Evolutionary conservation across 1,284 basidiomycete species (phyloP), one percentile per base, ranked within the genome.

Genomic region (Moesziomyces parantarcticus): DNA sequence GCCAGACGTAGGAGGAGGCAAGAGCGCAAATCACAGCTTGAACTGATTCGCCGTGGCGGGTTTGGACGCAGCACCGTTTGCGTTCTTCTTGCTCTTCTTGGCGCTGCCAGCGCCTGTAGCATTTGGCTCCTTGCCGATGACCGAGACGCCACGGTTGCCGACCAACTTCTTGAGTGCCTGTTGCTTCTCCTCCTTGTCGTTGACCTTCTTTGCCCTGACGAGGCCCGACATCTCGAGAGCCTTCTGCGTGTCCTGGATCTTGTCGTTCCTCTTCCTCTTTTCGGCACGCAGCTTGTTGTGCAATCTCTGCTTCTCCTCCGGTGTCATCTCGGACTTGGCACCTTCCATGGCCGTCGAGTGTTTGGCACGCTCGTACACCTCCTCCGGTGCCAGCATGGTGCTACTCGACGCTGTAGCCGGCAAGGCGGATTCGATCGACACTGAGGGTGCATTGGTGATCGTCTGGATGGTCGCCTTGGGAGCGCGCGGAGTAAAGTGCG

Each of bases 401-500:
- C 90, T 87, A 0, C 89, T 87, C 0, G 92, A 90, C 75, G 90
- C 89, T 3, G 90, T 89, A 0, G 92, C 91, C 0, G 96, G 97
- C 2, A 99, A 87, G 0, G 94, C 92, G 1, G 93, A 92, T 85
- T 99, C 97, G 76, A 98, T 85, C 2, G 89, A 88, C n/a, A 94
- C 88, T 0, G 92, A 90, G 0, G 96, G 89, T 8, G 92, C 87
- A 81, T 98, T 95, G 21, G 91, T 88, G 22, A 98, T 85, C 0
- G 93, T 93, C 7, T 92, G 90, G 79, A 99, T 98, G 0, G 88
- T 88, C 2, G 92, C 91, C 83, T 95, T 97, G 26, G 96, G 94
- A 82, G 91, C 90, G 85, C 97, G 97, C 5, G 97, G 97, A 6
- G 93, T 92, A 84, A 94, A 98, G 85, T 98, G 93, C 3, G 95